phyloP scores from a whole-genome alignment of 306 rosid species.

The Psophocarpus tetragonolobus region DNA sequence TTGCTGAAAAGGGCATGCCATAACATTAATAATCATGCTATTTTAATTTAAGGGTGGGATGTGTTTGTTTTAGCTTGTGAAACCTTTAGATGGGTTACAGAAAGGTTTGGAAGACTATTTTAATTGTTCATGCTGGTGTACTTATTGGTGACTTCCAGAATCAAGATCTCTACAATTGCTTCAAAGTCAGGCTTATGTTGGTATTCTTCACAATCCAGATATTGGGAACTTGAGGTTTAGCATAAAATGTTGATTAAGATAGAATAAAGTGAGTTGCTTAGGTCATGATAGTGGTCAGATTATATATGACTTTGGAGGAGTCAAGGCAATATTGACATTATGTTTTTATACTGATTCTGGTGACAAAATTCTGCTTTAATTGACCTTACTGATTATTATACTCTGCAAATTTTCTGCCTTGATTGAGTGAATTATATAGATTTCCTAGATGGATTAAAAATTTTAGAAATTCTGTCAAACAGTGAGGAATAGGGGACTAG shows the following conservation, averaged over 20 bases:
- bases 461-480: not conserved
- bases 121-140: no score
- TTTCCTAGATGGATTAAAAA: not conserved
- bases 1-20: not conserved
- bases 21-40: not conserved
- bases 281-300: not conserved
- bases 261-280: not conserved
- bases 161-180: no score
- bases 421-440: not conserved
- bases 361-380: not conserved
- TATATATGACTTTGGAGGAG: not conserved
- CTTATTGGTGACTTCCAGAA: no score
- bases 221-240: not conserved
- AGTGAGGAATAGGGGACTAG: not conserved
- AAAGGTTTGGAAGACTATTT: not conserved
- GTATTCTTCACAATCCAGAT: not conserved
- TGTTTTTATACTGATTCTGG: not conserved
- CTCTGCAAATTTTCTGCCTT: not conserved
- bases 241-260: not conserved
- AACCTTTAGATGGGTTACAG: not conserved
- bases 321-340: not conserved
- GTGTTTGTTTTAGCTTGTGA: not conserved
- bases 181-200: not conserved
- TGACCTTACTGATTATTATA: not conserved
- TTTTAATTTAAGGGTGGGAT: not conserved